Evolutionary conservation across 306 rosid species (phyloP).

Genomic region (Glycine latifolia): DNA sequence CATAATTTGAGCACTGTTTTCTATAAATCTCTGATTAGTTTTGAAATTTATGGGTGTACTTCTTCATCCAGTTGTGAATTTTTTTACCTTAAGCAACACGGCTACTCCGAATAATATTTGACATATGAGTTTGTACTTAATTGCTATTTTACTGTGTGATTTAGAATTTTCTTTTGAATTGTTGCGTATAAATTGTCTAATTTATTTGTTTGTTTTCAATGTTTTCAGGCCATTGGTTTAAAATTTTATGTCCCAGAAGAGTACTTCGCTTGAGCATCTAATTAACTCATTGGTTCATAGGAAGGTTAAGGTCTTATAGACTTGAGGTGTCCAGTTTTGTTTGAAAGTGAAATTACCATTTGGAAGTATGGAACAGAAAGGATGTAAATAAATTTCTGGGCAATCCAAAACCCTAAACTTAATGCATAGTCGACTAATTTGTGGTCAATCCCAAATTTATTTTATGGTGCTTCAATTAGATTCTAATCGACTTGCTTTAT

Average conservation of each 20-base stretch:
- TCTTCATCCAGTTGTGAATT: constrained; percentile 18
- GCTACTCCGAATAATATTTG: too few species aligned
- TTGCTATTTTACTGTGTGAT: too few species aligned
- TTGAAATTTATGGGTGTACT: constrained; percentile 1
- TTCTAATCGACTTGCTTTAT: too few species aligned
- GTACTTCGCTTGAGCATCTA: constrained; percentile 54
- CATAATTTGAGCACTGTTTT: background rate
- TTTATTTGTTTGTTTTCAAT: constrained; percentile 27
- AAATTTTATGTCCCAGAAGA: constrained; percentile 84
- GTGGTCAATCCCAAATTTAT: too few species aligned
- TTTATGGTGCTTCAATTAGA: too few species aligned
- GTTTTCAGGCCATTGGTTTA: constrained; percentile 76
- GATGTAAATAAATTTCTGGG: too few species aligned
- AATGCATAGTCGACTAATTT: too few species aligned
- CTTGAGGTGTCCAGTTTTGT: background rate
- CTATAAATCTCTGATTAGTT: background rate
- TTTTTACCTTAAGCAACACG: constrained; percentile 20
- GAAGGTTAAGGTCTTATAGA: background rate
- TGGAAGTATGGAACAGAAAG: background rate
- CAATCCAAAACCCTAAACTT: too few species aligned
- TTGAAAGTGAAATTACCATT: constrained; percentile 1
- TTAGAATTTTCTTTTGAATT: too few species aligned
- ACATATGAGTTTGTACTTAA: too few species aligned
- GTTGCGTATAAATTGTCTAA: constrained; percentile 8
- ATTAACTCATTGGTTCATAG: constrained; percentile 24